Percentiles rank a stretch among this genome's conserved stretches.
phyloP scores from a whole-genome alignment of 2,329 filamentous ascomycete genomes.

The Aschersonia sp. region DNA sequence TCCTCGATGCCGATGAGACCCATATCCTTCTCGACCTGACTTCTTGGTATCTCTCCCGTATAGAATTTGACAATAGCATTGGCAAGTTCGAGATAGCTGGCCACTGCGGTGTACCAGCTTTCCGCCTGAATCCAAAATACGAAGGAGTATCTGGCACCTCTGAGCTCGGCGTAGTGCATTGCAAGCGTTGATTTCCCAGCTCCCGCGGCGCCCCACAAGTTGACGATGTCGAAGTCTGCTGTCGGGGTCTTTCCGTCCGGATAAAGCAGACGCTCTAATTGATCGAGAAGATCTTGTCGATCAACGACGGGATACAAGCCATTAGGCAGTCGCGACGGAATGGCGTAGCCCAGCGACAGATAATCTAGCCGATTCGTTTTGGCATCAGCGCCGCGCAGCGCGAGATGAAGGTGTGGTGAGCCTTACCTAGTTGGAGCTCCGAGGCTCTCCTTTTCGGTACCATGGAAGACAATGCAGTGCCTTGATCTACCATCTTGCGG shows the following conservation, averaged over 20 bases:
- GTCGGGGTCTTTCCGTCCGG: conserved; percentile 2
- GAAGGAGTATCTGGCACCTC: conserved; percentile 9
- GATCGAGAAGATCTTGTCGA: conserved; percentile 7
- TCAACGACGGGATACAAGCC: conserved; percentile 5
- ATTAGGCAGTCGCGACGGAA: conserved; percentile 7
- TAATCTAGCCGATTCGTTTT: conserved; percentile 8
- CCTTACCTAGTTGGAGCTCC: conserved; percentile 7
- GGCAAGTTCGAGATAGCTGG: conserved; percentile 13
- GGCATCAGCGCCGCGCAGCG: not conserved
- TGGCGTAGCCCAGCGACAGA: conserved; percentile 6
- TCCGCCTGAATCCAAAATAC: conserved; percentile 13
- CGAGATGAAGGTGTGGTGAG: not conserved
- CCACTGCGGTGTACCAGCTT: conserved; percentile 12
- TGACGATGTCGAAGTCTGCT: conserved; percentile 8
- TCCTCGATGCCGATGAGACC: conserved; percentile 10
- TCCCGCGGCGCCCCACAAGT: conserved; percentile 9
- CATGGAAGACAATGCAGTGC: conserved; percentile 5
- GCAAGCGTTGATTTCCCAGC: conserved; percentile 12
- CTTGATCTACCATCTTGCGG: conserved; percentile 8
- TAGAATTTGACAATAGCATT: conserved; percentile 9
- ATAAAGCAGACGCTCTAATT: conserved; percentile 7
- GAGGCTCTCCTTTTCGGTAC: conserved; percentile 9
- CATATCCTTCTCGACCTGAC: conserved; percentile 10
- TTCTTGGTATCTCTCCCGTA: conserved; percentile 5
- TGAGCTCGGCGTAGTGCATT: conserved; percentile 10